A percentile compares a stretch with the other conserved stretches of the same genome.
These are phyloP conservation scores for Castanea sativa DNA, from an alignment of 306 rosid species.

Conservation along the genomic window DNA sequence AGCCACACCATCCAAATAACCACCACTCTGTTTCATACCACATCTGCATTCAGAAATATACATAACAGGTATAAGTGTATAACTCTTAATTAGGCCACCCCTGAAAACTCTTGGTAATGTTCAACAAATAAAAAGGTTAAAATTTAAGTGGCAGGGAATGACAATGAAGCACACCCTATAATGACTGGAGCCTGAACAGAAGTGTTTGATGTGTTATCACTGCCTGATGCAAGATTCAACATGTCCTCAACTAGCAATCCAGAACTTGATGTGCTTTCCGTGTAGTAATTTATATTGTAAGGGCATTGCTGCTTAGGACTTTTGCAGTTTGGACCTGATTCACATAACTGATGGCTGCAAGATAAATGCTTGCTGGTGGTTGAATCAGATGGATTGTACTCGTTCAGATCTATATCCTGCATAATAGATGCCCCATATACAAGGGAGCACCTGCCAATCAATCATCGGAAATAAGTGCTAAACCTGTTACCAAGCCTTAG, in stretches of 20 bases:
- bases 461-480: slow-evolving; percentile 87
- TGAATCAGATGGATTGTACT: slow-evolving; percentile 79
- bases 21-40: slow-evolving; percentile 97
- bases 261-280: slow-evolving; percentile 87
- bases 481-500: slow-evolving; percentile 57
- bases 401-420: slow-evolving; percentile 97
- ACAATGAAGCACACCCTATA: slow-evolving; percentile 59
- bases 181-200: slow-evolving; percentile 73
- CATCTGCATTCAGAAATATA: slow-evolving; percentile 54
- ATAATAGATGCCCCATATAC: slow-evolving; percentile 90
- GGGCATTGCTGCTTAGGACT: slow-evolving; percentile 75
- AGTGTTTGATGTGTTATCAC: slow-evolving; percentile 36
- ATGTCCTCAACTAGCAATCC: slow-evolving; percentile 89
- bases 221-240: slow-evolving; percentile 68
- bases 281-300: slow-evolving; percentile 49
- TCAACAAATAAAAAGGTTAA: slow-evolving; percentile 13
- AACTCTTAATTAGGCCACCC: not conserved
- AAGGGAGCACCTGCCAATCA: slow-evolving; percentile 99
- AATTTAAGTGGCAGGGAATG: slow-evolving; percentile 11
- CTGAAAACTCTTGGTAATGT: not conserved
- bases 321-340: slow-evolving; percentile 58
- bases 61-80: slow-evolving; percentile 12
- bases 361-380: slow-evolving; percentile 70
- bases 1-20: slow-evolving; percentile 85
- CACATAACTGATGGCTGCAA: slow-evolving; percentile 81